phyloP scores from a whole-genome alignment of 805 yeast species.

The Yarrowia hollandica region DNA sequence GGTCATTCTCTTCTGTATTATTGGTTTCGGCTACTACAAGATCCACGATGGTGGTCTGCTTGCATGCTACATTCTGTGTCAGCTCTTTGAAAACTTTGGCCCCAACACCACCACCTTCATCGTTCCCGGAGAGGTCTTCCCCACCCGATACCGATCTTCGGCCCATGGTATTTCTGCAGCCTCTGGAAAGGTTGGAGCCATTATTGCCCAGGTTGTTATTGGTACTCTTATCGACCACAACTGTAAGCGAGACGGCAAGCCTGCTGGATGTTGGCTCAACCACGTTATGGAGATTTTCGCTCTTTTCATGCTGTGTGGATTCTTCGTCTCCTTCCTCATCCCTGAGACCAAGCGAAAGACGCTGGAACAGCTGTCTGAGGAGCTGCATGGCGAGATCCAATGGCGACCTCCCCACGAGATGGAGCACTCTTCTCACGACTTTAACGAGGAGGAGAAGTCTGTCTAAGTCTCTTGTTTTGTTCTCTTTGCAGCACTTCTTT shows the following conservation, averaged over 20 bases:
- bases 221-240: slow-evolving; percentile 77
- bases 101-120: slow-evolving; percentile 66
- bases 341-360: slow-evolving; percentile 94
- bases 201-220: slow-evolving; percentile 46
- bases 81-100: slow-evolving; percentile 67
- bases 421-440: slow-evolving; percentile 14
- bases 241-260: slow-evolving; percentile 54
- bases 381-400: slow-evolving; percentile 67
- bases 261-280: slow-evolving; percentile 72
- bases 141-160: slow-evolving; percentile 63
- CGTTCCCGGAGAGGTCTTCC: slow-evolving; percentile 65
- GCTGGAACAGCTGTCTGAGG: slow-evolving; percentile 77
- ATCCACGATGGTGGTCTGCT: slow-evolving; percentile 42
- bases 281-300: slow-evolving; percentile 95
- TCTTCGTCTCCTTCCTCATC: slow-evolving; percentile 60
- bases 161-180: slow-evolving; percentile 71
- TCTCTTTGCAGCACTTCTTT: background rate
- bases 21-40: slow-evolving; percentile 55
- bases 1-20: slow-evolving; percentile 54
- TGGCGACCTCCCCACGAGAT: slow-evolving; percentile 10
- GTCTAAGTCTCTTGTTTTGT: slow-evolving; percentile 4
- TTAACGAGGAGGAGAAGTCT: slow-evolving; percentile 17
- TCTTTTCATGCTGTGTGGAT: slow-evolving; percentile 84
- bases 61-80: slow-evolving; percentile 58
- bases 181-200: slow-evolving; percentile 63